A percentile compares a stretch with the other conserved stretches of the same genome.
These are phyloP conservation scores for Caryopteris hybrid DNA, from an alignment of 305 asterid genomes.

Conservation along the genomic window DNA sequence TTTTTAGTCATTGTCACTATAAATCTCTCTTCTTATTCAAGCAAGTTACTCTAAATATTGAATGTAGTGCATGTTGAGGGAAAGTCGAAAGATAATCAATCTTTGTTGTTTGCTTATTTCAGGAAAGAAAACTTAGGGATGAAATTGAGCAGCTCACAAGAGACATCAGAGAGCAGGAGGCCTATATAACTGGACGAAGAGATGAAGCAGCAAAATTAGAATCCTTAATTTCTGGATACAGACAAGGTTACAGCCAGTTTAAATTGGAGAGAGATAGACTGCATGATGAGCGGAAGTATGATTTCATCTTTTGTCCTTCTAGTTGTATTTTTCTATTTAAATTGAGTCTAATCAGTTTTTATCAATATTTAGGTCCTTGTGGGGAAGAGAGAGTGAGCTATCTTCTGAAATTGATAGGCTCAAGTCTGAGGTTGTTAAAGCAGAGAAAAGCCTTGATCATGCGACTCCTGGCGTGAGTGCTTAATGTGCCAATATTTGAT, in stretches of 20 bases:
- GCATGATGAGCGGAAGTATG: constrained; percentile 90
- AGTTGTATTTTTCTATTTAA: constrained; percentile 2
- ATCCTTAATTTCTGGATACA: constrained; percentile 68
- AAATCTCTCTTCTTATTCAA: background rate
- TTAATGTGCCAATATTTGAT: constrained; percentile 10
- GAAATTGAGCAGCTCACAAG: constrained; percentile 76
- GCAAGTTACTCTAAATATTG: constrained; percentile 5
- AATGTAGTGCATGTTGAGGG: constrained; percentile 8
- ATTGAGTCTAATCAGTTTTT: constrained; percentile 18
- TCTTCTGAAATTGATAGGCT: constrained; percentile 76
- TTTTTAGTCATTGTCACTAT: no score
- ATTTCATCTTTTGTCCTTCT: constrained; percentile 14
- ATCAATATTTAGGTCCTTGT: constrained; percentile 58
- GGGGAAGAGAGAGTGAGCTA: constrained; percentile 81
- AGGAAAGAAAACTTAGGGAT: constrained; percentile 75
- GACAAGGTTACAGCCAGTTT: constrained; percentile 59
- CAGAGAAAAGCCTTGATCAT: constrained; percentile 94
- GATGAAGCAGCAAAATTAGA: constrained; percentile 59
- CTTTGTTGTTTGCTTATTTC: constrained; percentile 26
- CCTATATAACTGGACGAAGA: constrained; percentile 55
- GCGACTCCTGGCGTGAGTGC: constrained; percentile 96
- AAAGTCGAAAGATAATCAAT: constrained; percentile 1
- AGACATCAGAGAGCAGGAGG: constrained; percentile 67
- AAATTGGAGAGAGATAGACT: constrained; percentile 69
- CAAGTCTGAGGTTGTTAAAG: constrained; percentile 78